Base-by-base conservation (phyloP, 2,329 filamentous ascomycete species). In the Xylariales sp. region DNA sequence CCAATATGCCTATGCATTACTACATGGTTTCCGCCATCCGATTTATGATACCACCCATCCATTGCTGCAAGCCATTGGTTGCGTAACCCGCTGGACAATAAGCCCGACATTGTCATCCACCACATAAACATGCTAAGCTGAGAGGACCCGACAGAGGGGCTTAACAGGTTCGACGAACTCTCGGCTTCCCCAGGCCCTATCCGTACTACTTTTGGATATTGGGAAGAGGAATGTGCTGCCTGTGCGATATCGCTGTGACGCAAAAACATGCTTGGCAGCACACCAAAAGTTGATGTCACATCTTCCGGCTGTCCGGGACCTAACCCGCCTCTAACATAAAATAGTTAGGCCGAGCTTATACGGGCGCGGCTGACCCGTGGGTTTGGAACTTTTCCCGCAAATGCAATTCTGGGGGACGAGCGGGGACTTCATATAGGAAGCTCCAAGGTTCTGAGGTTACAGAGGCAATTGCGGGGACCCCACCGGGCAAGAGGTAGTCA, bases 261-360 rank as follows among this genome's bases (percentile, higher is more conserved):
- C 36, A 2, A 14, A 3, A 16, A 10, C 5, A 3, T 14, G 23
- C n/a, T 39, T 62, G 30, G 46, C 53, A 57, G n/a, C 39, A 9
- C 36, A 28, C 57, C 48, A 32, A 9, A 28, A 63, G 48, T 36
- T 5, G n/a, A 18, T n/a, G 53, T 48, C 50, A 9, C 39, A 58
- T 49, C 12, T 48, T 41, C 46, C 54, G 64, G 48, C 6, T 49
- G 53, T 58, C 52, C 64, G 64, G 52, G 53, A n/a, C n/a, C 32
- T 39, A 30, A 46, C 18, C 64, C 64, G 64, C 36, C 52, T 60
- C 55, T 39, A 60, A 48, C 30, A 65, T 61, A 32, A 5, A 43
- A 49, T 46, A 62, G 53, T 65, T 32, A 39, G 36, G 52, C 64
- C 53, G 52, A 66, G 58, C 36, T 46, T 55, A 6, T 39, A 59